Evolutionary conservation across 805 yeast genomes (phyloP).

Genomic region (Pichia sporocuriosa): DNA sequence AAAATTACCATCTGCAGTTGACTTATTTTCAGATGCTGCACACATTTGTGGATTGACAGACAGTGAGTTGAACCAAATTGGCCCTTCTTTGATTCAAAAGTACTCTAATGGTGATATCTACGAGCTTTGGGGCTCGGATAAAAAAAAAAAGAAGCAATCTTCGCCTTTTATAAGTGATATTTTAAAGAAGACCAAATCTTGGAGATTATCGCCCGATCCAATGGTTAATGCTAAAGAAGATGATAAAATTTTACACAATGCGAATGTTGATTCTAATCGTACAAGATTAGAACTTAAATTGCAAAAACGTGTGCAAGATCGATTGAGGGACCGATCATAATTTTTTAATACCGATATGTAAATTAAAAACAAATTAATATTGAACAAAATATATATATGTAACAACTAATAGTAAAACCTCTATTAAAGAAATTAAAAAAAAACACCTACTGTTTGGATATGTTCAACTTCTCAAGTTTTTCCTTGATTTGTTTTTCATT

Average conservation of each 20-base stretch:
- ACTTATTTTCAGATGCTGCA: conserved; percentile 10
- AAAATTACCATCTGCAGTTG: conserved; percentile 9
- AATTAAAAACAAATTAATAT: too few relatives aligned
- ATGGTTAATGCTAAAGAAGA: neutral
- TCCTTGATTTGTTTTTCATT: conserved; percentile 62
- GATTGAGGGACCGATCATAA: conserved; percentile 21
- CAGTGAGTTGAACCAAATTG: conserved; percentile 5
- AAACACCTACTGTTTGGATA: conserved; percentile 5
- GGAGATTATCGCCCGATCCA: conserved; percentile 3
- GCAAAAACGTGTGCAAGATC: conserved; percentile 36
- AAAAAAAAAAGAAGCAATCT: conserved; percentile 1
- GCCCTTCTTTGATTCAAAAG: conserved; percentile 8
- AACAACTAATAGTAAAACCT: too few relatives aligned
- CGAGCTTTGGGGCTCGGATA: neutral
- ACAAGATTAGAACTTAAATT: conserved; percentile 42
- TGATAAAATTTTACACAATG: too few relatives aligned
- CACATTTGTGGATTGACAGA: conserved; percentile 12
- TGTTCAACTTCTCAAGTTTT: conserved; percentile 43
- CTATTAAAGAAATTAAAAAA: neutral
- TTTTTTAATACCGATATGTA: too few relatives aligned
- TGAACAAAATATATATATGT: too few relatives aligned
- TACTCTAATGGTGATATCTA: conserved; percentile 12
- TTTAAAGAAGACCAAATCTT: conserved; percentile 6
- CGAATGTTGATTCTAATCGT: conserved; percentile 36
- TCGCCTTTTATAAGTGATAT: conserved; percentile 4